Base-by-base conservation (phyloP, 2,329 filamentous ascomycete genomes). In the Myriangium duriaei region DNA sequence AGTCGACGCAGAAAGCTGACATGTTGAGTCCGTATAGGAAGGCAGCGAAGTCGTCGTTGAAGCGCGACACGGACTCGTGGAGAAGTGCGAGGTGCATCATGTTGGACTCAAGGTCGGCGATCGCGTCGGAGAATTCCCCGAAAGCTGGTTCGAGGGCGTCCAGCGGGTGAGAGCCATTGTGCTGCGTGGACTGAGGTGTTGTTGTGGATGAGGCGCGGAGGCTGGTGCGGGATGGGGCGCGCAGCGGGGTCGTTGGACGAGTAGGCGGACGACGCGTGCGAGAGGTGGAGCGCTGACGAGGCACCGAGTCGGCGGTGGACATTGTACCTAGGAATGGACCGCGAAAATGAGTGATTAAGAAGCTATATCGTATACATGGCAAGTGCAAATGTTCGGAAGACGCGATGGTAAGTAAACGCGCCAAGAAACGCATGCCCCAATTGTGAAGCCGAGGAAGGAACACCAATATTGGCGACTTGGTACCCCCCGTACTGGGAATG, bases 1-100 rank as follows among this genome's bases (percentile, higher is more conserved):
- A 98, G 58, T 98, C 91, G 19, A 96, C 87, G 58, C 88, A 96
- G 57, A 96, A 98, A 1, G 91, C 91, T 59, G 95, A 96, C 87
- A 98, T 95, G 55, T 96, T 96, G 56, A 98, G 60, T 2, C 91
- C 91, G 52, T 96, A 98, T 32, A 98, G 63, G 52, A 98, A 96
- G 49, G 81, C 85, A 1, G 86, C 86, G 60, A 98, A 98, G 54
- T 82, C 92, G 68, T 98, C 91, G 59, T 80, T 88, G 61, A 98
- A 98, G 16, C 91, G 76, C 15, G 84, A 76, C 48, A 98, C 62
- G 52, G 84, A 93, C 65, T 96, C 88, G 55, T 98, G 86, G 79
- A 98, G 92, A 45, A 95, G 66, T 59, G 96, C 88, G 48, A 98
- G 77, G 57, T 95, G 86, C 79, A 93, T 85, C 67, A 96, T 86